Evolutionary conservation across 139 green algal genomes (phyloP).

Genomic region (Ettlia oleoabundans): DNA sequence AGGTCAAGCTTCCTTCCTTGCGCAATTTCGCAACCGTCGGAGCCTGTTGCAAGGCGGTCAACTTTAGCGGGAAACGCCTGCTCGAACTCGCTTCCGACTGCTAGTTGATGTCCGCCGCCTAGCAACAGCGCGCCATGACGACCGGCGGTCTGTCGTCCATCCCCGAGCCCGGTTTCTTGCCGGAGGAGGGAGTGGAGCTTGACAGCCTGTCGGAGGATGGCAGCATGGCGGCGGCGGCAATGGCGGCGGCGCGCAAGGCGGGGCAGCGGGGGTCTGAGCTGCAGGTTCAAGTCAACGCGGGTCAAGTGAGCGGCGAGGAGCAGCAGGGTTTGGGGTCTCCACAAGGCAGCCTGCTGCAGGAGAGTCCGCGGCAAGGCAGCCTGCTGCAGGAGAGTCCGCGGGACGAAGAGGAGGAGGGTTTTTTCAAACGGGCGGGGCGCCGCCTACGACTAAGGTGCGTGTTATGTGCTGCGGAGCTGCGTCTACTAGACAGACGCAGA

Average conservation of each 20-base stretch:
- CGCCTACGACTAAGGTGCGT: conserved; percentile 13
- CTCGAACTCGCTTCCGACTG: background rate
- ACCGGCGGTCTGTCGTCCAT: background rate
- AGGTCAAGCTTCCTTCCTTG: too few relatives aligned
- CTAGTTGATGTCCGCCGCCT: background rate
- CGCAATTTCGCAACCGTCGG: too few relatives aligned
- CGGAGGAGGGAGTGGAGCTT: background rate
- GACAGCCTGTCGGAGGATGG: background rate
- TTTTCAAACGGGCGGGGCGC: background rate
- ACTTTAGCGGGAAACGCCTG: background rate
- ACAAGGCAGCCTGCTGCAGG: background rate
- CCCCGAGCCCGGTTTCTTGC: background rate
- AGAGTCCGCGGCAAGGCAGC: too few relatives aligned
- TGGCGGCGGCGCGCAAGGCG: background rate
- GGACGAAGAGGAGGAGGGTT: background rate
- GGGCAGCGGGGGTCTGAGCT: background rate
- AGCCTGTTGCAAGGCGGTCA: too few relatives aligned
- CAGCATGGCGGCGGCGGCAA: background rate
- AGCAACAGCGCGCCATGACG: background rate
- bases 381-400: background rate
- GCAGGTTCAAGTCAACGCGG: too few relatives aligned
- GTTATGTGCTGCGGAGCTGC: too few relatives aligned
- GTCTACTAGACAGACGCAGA: background rate
- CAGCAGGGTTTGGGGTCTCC: too few relatives aligned
- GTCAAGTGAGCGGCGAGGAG: too few relatives aligned